Base-by-base conservation (phyloP, 2,329 filamentous ascomycete species). In the Phialemonium atrogriseum region DNA sequence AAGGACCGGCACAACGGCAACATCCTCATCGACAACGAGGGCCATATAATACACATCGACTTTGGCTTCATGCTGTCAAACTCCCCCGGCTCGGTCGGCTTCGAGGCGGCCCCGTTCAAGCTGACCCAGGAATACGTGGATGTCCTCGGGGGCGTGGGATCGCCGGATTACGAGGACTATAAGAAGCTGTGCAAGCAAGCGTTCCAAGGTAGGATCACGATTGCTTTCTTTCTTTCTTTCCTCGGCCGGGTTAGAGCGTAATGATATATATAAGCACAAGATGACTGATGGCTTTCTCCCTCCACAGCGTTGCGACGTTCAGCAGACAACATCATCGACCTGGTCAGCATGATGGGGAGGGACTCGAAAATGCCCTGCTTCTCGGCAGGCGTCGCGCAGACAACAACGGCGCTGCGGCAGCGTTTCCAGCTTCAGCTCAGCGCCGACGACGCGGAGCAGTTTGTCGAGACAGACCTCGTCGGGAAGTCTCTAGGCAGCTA, bases 61-160 rank as follows among this genome's bases (percentile, higher is more conserved):
- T 91, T 91, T 55, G 84, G 84, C 34, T 91, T 91, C 54, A 89
- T 91, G 82, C 66, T 91, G 20, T 88, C 82, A 27, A 91, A 91
- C 55, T 87, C 83, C 2, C 84, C 84, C 0, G 84, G 84, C 0
- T 82, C 78, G 7, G 84, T 91, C 50, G 84, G 83, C 3, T 91
- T 91, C 47, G 84, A 91, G 58, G 84, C 84, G 10, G 84, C 84
- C 5, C 84, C 84, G 1, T 91, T 91, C 59, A 91, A 91, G 61
- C 65, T 91, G 16, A 59, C 84, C 2, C 76, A 87, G 42, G 84
- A 91, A 50, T 91, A 91, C 50, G 79, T 91, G 23, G 84, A 91
- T 45, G 81, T 91, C 7, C 62, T 91, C 18, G 84, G 84, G 12
- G 84, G 84, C 2, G 55, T 84, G 5, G 74, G 73, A 5, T 80